These are phyloP conservation scores for Epicoccum nigrum DNA, from an alignment of 2,329 filamentous ascomycete species.

Conservation along the genomic window DNA sequence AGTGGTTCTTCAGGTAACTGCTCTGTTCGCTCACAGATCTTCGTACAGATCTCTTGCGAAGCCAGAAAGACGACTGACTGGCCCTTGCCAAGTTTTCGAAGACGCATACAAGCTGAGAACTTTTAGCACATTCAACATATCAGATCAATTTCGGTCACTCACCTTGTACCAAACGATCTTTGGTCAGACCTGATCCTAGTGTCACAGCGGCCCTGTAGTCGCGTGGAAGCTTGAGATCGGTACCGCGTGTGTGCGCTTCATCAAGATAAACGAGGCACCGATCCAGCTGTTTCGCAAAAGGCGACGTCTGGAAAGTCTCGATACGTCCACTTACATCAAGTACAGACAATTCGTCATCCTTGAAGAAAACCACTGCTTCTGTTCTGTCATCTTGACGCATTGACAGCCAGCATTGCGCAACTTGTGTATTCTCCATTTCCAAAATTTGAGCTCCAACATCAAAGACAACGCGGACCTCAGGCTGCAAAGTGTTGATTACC, in stretches of 20 bases:
- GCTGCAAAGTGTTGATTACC: neutral
- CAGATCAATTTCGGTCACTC: too few relatives aligned
- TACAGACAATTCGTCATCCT: neutral
- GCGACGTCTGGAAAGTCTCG: slow-evolving; percentile 51
- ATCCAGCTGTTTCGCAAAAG: slow-evolving; percentile 63
- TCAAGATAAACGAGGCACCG: slow-evolving; percentile 71
- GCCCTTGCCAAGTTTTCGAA: slow-evolving; percentile 64
- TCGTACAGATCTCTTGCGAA: slow-evolving; percentile 59
- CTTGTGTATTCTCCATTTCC: neutral
- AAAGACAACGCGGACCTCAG: neutral
- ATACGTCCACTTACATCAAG: neutral
- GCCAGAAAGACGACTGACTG: slow-evolving; percentile 69
- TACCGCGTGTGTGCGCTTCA: slow-evolving; percentile 73
- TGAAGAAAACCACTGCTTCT: neutral
- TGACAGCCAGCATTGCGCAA: neutral
- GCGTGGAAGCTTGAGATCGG: slow-evolving; percentile 66
- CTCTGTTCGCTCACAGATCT: neutral
- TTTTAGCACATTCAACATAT: too few relatives aligned
- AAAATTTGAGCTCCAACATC: neutral
- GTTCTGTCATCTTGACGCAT: neutral
- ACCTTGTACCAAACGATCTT: slow-evolving; percentile 69
- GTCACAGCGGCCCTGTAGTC: slow-evolving; percentile 70
- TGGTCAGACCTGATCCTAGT: slow-evolving; percentile 67
- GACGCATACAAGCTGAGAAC: slow-evolving; percentile 57
- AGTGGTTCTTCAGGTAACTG: slow-evolving; percentile 33